Percentiles rank a stretch among this genome's conserved stretches.
phyloP scores from a whole-genome alignment of 305 asterid species.

The Fraxinus baroniana region DNA sequence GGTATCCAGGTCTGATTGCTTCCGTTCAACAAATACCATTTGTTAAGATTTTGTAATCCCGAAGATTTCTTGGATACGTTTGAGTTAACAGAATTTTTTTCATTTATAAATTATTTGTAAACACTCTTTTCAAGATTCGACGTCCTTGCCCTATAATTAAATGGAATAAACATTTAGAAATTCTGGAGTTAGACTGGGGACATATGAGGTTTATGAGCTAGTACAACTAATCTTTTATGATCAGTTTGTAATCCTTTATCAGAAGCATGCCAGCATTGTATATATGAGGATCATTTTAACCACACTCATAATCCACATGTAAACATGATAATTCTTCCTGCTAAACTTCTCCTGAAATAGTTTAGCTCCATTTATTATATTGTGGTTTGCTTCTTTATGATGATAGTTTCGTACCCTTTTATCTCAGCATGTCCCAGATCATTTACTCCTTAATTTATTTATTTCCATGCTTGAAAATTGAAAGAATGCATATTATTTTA shows the following conservation, averaged over 20 bases:
- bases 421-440: not conserved
- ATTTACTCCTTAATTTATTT: not conserved
- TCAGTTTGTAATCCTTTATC: constrained; percentile 2
- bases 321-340: not conserved
- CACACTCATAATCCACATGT: not conserved
- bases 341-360: not conserved
- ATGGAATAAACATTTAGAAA: not conserved
- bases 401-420: not conserved
- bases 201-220: not conserved
- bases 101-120: not conserved
- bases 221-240: not conserved
- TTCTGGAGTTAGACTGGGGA: not conserved
- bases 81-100: not conserved
- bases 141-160: not conserved
- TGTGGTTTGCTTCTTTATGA: not conserved
- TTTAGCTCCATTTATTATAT: not conserved
- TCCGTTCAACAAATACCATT: not conserved
- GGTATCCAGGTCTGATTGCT: constrained; percentile 58
- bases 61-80: not conserved
- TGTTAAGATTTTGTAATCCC: not conserved
- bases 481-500: not conserved
- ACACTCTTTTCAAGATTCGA: not conserved
- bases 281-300: not conserved
- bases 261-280: not conserved
- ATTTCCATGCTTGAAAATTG: not conserved